phyloP scores from a whole-genome alignment of 2,329 filamentous ascomycete species.

The Aulographum hederae region DNA sequence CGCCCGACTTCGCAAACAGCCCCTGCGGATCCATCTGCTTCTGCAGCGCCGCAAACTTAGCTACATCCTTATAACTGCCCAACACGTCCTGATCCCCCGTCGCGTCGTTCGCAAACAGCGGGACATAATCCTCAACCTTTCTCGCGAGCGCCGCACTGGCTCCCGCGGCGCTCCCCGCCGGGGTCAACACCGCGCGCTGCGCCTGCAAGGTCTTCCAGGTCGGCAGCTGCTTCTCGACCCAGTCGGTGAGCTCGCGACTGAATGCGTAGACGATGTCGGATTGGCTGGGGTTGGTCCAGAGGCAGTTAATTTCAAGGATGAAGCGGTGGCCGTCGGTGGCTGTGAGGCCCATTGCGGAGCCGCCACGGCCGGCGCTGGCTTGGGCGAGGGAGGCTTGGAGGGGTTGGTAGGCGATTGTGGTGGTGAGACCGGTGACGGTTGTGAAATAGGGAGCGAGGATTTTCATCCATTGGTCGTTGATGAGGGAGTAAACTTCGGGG shows the following conservation, averaged over 20 bases:
- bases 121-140: neutral
- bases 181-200: conserved; percentile 5
- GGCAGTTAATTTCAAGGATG: conserved; percentile 6
- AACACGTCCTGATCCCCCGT: conserved; percentile 9
- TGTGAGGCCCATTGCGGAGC: conserved; percentile 11
- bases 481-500: conserved; percentile 14
- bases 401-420: conserved; percentile 3
- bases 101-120: conserved; percentile 10
- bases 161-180: neutral
- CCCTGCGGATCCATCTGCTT: neutral
- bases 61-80: conserved; percentile 7
- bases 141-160: neutral
- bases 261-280: conserved; percentile 7
- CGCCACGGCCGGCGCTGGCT: conserved; percentile 8
- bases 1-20: neutral
- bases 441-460: neutral
- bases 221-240: conserved; percentile 9
- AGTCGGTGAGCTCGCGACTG: conserved; percentile 9
- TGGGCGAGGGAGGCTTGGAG: conserved; percentile 9
- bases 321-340: conserved; percentile 9
- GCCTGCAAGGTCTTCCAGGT: too few relatives aligned
- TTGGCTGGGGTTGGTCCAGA: conserved; percentile 5
- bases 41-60: neutral
- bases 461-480: neutral
- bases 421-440: conserved; percentile 4